Percentiles rank a stretch among this genome's conserved stretches.
Evolutionary conservation across 1,139 yeast species (phyloP).

Genomic region (Suhomyces bokatorum): DNA sequence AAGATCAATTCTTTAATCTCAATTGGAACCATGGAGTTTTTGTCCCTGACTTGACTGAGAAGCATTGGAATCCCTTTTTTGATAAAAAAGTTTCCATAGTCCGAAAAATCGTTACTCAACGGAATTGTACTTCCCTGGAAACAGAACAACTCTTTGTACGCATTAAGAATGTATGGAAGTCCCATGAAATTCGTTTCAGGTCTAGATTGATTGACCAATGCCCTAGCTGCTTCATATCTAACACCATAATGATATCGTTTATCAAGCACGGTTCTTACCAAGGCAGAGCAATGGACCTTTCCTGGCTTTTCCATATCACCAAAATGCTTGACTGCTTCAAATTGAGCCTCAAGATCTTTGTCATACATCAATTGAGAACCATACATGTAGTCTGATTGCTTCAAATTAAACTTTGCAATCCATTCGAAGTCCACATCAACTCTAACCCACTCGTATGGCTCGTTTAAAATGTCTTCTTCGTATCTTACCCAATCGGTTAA

Average conservation of each 20-base stretch:
- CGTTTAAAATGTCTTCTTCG: constrained; percentile 70
- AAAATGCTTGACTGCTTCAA: constrained; percentile 78
- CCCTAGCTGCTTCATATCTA: constrained; percentile 81
- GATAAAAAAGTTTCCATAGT: constrained; percentile 65
- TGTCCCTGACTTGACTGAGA: constrained; percentile 60
- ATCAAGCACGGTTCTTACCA: constrained; percentile 83
- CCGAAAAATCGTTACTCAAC: constrained; percentile 73
- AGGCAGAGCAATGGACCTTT: constrained; percentile 70
- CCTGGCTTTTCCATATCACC: constrained; percentile 58
- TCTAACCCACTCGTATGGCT: constrained; percentile 96
- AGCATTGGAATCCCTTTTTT: constrained; percentile 69
- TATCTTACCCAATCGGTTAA: constrained; percentile 72
- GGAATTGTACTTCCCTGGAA: constrained; percentile 69
- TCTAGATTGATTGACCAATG: constrained; percentile 67
- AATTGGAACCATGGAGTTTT: constrained; percentile 65
- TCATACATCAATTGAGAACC: constrained; percentile 93
- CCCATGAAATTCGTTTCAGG: constrained; percentile 70
- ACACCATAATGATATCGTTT: constrained; percentile 85
- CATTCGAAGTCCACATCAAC: constrained; percentile 97
- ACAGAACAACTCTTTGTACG: constrained; percentile 72
- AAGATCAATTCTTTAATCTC: constrained; percentile 63
- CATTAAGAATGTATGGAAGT: constrained; percentile 65
- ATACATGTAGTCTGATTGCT: constrained; percentile 94
- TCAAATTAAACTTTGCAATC: constrained; percentile 80
- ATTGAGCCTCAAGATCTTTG: constrained; percentile 94